These are phyloP conservation scores for Medicago lupulina DNA, from an alignment of 306 rosid genomes.

Conservation along the genomic window DNA sequence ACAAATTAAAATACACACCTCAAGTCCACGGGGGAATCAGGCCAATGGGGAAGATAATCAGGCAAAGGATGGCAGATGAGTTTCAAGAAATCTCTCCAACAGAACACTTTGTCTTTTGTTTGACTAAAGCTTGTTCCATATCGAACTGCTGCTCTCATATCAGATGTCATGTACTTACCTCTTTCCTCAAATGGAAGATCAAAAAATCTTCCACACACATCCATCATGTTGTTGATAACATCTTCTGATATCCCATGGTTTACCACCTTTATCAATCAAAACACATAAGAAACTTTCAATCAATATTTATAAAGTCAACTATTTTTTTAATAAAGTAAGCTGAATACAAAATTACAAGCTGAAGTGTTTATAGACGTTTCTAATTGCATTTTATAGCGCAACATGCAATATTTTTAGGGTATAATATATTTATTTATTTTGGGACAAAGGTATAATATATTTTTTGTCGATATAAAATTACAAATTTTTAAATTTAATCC, in stretches of 20 bases:
- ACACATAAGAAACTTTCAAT: not conserved
- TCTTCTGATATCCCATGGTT: constrained; percentile 78
- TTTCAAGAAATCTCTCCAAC: constrained; percentile 96
- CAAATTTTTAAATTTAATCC: not conserved
- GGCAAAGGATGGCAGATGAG: constrained; percentile 68
- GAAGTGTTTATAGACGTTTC: too few species aligned
- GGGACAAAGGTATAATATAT: too few species aligned
- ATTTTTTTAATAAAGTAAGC: too few species aligned
- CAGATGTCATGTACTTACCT: constrained; percentile 72
- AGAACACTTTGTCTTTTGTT: constrained; percentile 69
- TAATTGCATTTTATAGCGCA: too few species aligned
- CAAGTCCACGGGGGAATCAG: constrained; percentile 71
- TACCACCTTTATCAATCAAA: constrained; percentile 58
- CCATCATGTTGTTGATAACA: constrained; percentile 61
- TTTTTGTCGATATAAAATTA: too few species aligned
- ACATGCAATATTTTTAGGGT: too few species aligned
- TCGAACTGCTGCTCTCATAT: constrained; percentile 69
- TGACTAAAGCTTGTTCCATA: constrained; percentile 93
- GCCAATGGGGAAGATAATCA: constrained; percentile 73
- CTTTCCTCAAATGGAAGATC: constrained; percentile 82
- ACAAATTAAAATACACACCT: constrained; percentile 44
- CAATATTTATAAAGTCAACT: not conserved
- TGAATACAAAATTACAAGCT: too few species aligned
- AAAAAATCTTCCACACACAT: constrained; percentile 65
- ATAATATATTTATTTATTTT: too few species aligned